Percentiles rank a stretch among this genome's conserved stretches.
Evolutionary conservation across 2,329 filamentous ascomycete genomes (phyloP).

Genomic region (Pseudohalonectria lignicola): DNA sequence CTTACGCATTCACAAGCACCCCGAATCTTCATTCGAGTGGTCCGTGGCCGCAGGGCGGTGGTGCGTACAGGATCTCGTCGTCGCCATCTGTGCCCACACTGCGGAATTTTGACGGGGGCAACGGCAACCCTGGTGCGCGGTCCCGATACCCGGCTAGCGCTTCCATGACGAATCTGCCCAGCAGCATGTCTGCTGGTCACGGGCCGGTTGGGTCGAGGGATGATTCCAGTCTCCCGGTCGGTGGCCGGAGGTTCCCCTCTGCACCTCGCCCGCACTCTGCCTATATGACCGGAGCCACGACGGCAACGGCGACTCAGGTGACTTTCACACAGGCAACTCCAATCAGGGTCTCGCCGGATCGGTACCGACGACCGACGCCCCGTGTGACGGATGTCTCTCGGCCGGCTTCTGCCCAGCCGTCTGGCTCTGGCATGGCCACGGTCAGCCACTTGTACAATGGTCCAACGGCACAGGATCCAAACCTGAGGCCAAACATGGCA

Average conservation of each 20-base stretch:
- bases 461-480: constrained; percentile 23
- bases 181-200: constrained; percentile 22
- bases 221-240: constrained; percentile 35
- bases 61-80: constrained; percentile 35
- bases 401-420: constrained; percentile 28
- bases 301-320: constrained; percentile 30
- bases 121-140: constrained; percentile 15
- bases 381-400: constrained; percentile 40
- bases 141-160: constrained; percentile 22
- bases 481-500: constrained; percentile 16
- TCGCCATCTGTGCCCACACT: constrained; percentile 30
- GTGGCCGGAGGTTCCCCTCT: constrained; percentile 26
- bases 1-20: constrained; percentile 67
- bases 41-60: constrained; percentile 36
- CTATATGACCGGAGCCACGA: constrained; percentile 15
- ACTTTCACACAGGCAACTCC: constrained; percentile 46
- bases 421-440: constrained; percentile 41
- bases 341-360: constrained; percentile 63
- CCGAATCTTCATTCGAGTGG: constrained; percentile 48
- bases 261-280: constrained; percentile 30
- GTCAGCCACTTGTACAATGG: constrained; percentile 44
- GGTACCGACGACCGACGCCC: constrained; percentile 62
- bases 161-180: constrained; percentile 28
- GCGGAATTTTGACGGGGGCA: constrained; percentile 24
- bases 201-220: constrained; percentile 35